A percentile compares a stretch with the other conserved stretches of the same genome.
phyloP scores from a whole-genome alignment of 805 yeast species.

The Lipomyces lipofer region DNA sequence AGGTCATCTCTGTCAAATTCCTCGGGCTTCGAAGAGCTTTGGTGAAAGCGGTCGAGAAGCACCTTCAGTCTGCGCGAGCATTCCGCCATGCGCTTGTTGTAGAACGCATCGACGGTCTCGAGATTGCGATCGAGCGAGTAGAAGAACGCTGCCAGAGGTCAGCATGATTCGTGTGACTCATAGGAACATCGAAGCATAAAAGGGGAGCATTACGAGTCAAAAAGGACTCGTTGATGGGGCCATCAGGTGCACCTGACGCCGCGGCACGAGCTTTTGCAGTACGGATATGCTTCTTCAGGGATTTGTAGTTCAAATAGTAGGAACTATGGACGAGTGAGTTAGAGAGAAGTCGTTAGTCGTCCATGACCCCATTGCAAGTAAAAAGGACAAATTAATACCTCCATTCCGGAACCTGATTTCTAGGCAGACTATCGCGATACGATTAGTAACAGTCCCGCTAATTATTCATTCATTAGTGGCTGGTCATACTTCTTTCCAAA shows the following conservation, averaged over 20 bases:
- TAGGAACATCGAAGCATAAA: background rate
- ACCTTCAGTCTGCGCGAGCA: constrained; percentile 65
- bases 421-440: constrained; percentile 45
- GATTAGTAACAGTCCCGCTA: background rate
- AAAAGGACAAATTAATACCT: constrained; percentile 41
- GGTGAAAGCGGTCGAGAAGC: constrained; percentile 40
- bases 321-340: constrained; percentile 39
- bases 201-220: constrained; percentile 26
- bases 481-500: constrained; percentile 65
- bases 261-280: constrained; percentile 42
- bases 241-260: constrained; percentile 17
- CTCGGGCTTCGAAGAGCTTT: constrained; percentile 33
- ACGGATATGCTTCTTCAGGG: constrained; percentile 76
- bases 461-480: background rate
- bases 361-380: too few species aligned
- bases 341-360: background rate
- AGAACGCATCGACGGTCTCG: constrained; percentile 78
- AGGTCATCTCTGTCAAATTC: constrained; percentile 53
- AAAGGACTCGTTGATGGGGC: constrained; percentile 26
- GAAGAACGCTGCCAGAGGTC: constrained; percentile 62
- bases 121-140: constrained; percentile 76
- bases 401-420: constrained; percentile 97
- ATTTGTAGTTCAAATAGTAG: constrained; percentile 81
- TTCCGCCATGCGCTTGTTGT: constrained; percentile 68
- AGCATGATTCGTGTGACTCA: background rate